Conservation (phyloP, 2,329 filamentous ascomycete species). For the Hymenoscyphus fructigenus region DNA sequence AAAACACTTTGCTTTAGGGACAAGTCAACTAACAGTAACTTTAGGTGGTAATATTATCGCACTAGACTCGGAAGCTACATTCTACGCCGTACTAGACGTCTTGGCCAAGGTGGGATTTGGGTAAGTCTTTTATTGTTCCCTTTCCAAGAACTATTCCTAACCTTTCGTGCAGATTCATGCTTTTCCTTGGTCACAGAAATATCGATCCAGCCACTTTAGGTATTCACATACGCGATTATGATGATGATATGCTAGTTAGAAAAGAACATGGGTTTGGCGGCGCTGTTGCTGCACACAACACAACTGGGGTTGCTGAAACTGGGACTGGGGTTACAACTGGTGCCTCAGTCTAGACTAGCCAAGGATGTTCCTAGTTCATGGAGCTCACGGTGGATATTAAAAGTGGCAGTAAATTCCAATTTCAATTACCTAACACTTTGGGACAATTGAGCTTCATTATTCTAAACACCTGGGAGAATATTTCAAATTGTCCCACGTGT, state of each 20-base stretch:
- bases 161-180: slow-evolving; percentile 18
- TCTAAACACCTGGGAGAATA: no score
- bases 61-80: slow-evolving; percentile 63
- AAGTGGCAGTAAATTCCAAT: no score
- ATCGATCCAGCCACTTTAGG: slow-evolving; percentile 59
- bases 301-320: not conserved
- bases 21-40: not conserved
- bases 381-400: no score
- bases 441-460: no score
- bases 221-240: slow-evolving; percentile 41
- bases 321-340: not conserved
- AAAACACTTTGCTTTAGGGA: not conserved
- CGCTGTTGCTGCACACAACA: slow-evolving; percentile 5
- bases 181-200: slow-evolving; percentile 60
- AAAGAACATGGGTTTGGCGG: slow-evolving; percentile 5
- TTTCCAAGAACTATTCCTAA: not conserved
- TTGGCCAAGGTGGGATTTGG: slow-evolving; percentile 65
- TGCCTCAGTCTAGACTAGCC: not conserved
- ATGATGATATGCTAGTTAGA: slow-evolving; percentile 7
- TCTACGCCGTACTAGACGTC: slow-evolving; percentile 67
- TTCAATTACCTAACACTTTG: no score
- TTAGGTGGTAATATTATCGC: slow-evolving; percentile 58
- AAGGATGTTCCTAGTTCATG: no score
- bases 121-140: slow-evolving; percentile 38
- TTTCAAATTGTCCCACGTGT: no score